A percentile compares a stretch with the other conserved stretches of the same genome.
phyloP scores from a whole-genome alignment of 345 rosid genomes.

The Sisymbrium altissimum region DNA sequence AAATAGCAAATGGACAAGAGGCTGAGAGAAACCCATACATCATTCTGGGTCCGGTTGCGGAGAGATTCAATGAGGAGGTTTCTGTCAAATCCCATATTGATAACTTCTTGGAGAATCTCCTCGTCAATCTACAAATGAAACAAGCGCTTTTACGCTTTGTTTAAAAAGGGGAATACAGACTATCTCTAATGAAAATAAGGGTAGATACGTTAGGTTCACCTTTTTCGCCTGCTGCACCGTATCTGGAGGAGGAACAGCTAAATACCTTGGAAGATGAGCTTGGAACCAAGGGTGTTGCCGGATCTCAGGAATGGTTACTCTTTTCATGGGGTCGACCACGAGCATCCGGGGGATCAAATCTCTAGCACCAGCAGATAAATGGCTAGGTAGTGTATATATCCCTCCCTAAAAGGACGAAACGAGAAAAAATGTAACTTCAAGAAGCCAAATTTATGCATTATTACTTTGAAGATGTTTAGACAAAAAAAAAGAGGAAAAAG shows the following conservation, averaged over 20 bases:
- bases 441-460: neutral
- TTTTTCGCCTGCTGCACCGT: conserved; percentile 68
- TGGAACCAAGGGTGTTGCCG: conserved; percentile 89
- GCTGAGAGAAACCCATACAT: conserved; percentile 40
- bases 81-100: conserved; percentile 70
- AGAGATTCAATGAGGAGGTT: conserved; percentile 71
- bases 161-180: neutral
- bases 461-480: neutral
- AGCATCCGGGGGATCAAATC: conserved; percentile 94
- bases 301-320: conserved; percentile 84
- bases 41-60: conserved; percentile 63
- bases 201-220: conserved; percentile 36
- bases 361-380: conserved; percentile 79
- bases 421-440: neutral
- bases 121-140: conserved; percentile 69
- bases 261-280: conserved; percentile 75
- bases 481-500: neutral
- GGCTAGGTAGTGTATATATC: conserved; percentile 89
- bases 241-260: conserved; percentile 84
- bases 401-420: conserved; percentile 55
- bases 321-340: conserved; percentile 87
- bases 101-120: conserved; percentile 74
- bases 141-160: neutral
- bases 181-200: neutral
- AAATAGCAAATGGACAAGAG: conserved; percentile 15